Evolutionary conservation across 2,329 filamentous ascomycete genomes (phyloP).

Genomic region (Ophiostoma angusticollis): DNA sequence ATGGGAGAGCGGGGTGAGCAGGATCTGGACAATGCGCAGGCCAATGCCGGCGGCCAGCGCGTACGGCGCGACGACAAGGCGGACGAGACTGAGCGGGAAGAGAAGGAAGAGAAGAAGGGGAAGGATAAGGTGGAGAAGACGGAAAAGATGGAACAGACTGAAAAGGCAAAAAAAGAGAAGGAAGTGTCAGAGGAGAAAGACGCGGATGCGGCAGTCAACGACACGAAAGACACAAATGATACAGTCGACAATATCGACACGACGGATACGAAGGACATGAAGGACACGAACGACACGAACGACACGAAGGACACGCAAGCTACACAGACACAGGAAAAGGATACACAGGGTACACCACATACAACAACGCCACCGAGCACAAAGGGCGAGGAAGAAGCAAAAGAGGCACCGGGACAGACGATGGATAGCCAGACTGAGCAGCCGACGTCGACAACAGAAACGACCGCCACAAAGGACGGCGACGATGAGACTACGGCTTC

Average conservation of each 20-base stretch:
- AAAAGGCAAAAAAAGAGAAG: constrained; percentile 15
- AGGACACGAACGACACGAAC: background rate
- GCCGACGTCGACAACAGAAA: too few species aligned
- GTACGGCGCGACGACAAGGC: constrained; percentile 18
- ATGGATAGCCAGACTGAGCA: too few species aligned
- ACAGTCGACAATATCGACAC: background rate
- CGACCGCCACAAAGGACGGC: background rate
- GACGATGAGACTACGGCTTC: background rate
- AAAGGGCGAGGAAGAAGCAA: too few species aligned
- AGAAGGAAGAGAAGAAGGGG: constrained; percentile 14
- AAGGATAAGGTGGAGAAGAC: constrained; percentile 4
- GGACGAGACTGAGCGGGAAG: constrained; percentile 12
- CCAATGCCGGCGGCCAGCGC: constrained; percentile 36
- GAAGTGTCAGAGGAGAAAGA: constrained; percentile 18
- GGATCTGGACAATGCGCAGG: constrained; percentile 44
- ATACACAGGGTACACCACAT: too few species aligned
- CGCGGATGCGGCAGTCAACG: constrained; percentile 8
- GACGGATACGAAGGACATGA: background rate
- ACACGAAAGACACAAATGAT: constrained; percentile 1
- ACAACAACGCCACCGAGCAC: too few species aligned
- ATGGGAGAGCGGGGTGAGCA: constrained; percentile 44
- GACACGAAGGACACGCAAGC: background rate
- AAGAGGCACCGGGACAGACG: too few species aligned
- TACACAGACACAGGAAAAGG: too few species aligned
- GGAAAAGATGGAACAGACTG: background rate